phyloP scores from a whole-genome alignment of 805 yeast species.

The Candida manassasensis region DNA sequence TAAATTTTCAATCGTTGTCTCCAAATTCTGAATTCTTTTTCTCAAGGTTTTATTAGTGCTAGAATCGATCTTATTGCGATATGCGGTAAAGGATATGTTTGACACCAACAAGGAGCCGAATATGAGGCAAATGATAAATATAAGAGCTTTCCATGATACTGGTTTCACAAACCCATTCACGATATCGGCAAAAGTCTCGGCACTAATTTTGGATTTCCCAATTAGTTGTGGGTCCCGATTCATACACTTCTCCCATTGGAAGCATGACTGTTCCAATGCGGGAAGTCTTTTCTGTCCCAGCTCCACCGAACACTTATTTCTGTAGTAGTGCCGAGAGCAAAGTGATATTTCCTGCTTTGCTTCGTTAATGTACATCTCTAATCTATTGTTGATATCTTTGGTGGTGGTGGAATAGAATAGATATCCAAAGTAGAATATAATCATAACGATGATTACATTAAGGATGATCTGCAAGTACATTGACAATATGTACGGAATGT shows the following conservation, averaged over 20 bases:
- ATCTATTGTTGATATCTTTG: conserved; percentile 66
- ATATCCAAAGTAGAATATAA: conserved; percentile 48
- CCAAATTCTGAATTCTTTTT: conserved; percentile 10
- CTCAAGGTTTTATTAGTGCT: conserved; percentile 11
- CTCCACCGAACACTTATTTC: conserved; percentile 68
- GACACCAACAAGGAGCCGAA: conserved; percentile 51
- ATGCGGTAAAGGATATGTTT: conserved; percentile 45
- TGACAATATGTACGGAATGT: conserved; percentile 52
- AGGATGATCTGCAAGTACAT: conserved; percentile 60
- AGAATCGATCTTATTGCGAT: conserved; percentile 11
- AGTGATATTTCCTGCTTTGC: conserved; percentile 57
- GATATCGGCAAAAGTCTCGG: conserved; percentile 79
- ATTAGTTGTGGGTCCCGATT: conserved; percentile 64
- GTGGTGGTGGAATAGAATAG: conserved; percentile 52
- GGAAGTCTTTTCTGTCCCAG: conserved; percentile 52
- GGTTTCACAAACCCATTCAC: conserved; percentile 71
- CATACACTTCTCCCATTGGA: conserved; percentile 79
- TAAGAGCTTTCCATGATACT: conserved; percentile 64
- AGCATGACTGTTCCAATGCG: conserved; percentile 65
- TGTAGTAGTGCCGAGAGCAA: conserved; percentile 65
- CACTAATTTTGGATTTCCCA: conserved; percentile 69
- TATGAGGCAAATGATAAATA: conserved; percentile 41
- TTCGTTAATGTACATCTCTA: conserved; percentile 58
- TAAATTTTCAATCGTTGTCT: neutral
- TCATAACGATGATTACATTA: conserved; percentile 48